Evolutionary conservation across 768 basidiomycete species (phyloP), one percentile per base, ranked within the genome.

Genomic region (Pisolithus tinctorius): DNA sequence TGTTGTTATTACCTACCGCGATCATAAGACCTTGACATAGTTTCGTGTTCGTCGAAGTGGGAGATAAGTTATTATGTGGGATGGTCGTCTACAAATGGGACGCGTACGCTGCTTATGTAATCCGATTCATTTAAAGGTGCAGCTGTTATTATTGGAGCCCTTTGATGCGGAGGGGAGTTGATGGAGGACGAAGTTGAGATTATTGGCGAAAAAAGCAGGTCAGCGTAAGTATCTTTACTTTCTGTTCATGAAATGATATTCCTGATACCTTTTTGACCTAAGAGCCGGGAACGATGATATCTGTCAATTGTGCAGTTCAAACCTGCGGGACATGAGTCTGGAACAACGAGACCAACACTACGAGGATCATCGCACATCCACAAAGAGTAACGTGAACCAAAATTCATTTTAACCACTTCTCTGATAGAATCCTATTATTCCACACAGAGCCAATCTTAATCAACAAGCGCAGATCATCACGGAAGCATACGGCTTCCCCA

Each of bases 11-110:
- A 27, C 75, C 44, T 64, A 93, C 93, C 93, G 82, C 93, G 86
- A 83, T 96, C 93, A 75, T 96, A 96, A 31, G 91, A 94, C 77
- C 93, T 88, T 51, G 93, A 91, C 88, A 91, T 91, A 36, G 41
- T 51, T 59, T 29, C 38, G 51, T 54, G 16, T 44, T 30, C n/a
- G 16, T 27, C 43, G 25, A 14, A 34, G 34, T 34, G 34, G 14
- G 34, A 34, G 34, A 34, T 34, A 14, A 11, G 34, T 34, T 34
- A 34, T 34, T 34, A 11, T 14, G 34, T 5, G 5, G 5, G 34
- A 31, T 11, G 8, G 11, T 17, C 9, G 43, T 16, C n/a, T 23
- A 7, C 42, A 8, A 43, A 8, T 48, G 53, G 69, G 63, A 81
- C 81, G 76, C 80, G 80, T 79, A 34, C 5, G 34, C 34, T 11